Conservation (phyloP, 2,329 filamentous ascomycete genomes). For the Cryphonectria naterciae region DNA sequence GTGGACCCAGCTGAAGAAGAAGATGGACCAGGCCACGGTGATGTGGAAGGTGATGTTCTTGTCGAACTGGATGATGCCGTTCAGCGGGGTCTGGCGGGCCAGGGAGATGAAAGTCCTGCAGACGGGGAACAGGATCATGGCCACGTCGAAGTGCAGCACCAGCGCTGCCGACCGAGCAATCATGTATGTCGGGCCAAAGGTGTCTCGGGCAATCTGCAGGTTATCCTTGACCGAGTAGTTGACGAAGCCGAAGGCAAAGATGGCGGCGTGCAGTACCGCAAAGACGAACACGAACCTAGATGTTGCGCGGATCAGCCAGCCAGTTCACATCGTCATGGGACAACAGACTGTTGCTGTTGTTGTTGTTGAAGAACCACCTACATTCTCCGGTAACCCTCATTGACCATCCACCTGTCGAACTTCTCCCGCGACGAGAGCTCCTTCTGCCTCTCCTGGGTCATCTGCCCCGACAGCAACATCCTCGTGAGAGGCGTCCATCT, state of each 20-base stretch:
- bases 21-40: constrained; percentile 82
- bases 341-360: constrained; percentile 13
- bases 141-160: constrained; percentile 80
- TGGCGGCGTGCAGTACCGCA: constrained; percentile 71
- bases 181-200: constrained; percentile 75
- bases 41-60: constrained; percentile 92
- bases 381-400: constrained; percentile 82
- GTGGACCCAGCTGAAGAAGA: constrained; percentile 87
- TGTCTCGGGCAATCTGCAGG: constrained; percentile 65
- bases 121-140: constrained; percentile 78
- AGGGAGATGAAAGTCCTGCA: constrained; percentile 85
- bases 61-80: constrained; percentile 86
- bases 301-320: constrained; percentile 30
- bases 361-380: constrained; percentile 45
- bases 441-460: constrained; percentile 74
- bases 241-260: constrained; percentile 80
- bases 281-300: constrained; percentile 76
- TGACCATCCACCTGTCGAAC: constrained; percentile 87
- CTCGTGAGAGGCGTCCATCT: constrained; percentile 82
- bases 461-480: constrained; percentile 82
- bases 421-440: constrained; percentile 70
- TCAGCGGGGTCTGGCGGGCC: constrained; percentile 77
- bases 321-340: constrained; percentile 7
- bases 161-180: constrained; percentile 77
- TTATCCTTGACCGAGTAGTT: constrained; percentile 81